These are phyloP conservation scores for Cystobasidium ongulense DNA, from an alignment of 768 basidiomycete genomes.

Conservation along the genomic window DNA sequence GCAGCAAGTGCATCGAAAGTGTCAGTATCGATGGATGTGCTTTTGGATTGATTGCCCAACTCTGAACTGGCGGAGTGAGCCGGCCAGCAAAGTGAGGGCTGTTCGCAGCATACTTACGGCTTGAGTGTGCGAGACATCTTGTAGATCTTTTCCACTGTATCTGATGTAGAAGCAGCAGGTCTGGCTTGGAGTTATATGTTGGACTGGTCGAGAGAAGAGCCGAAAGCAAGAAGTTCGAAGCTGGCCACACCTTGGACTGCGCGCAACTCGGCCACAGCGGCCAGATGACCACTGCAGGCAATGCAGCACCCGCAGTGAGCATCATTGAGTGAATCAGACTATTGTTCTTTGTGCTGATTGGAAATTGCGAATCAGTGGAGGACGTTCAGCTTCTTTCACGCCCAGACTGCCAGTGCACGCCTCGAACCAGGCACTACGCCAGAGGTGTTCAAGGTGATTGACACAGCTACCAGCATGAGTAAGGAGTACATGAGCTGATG, in stretches of 20 bases:
- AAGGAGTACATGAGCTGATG: neutral
- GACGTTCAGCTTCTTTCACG: constrained; percentile 28
- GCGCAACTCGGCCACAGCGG: neutral
- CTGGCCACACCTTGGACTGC: neutral
- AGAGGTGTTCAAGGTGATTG: constrained; percentile 18
- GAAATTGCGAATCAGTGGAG: neutral
- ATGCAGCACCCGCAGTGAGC: constrained; percentile 6
- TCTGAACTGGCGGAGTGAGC: neutral
- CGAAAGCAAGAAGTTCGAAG: neutral
- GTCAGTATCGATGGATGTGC: neutral
- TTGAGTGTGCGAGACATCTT: neutral
- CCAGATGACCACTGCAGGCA: neutral
- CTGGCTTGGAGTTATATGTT: neutral
- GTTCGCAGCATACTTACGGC: neutral
- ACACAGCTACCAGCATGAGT: neutral
- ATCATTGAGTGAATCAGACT: neutral
- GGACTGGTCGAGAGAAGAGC: neutral
- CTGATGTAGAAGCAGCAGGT: neutral
- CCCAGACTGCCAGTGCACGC: constrained; percentile 12
- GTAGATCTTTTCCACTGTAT: neutral
- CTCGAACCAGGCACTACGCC: constrained; percentile 21
- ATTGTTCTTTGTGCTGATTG: neutral
- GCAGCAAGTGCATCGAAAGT: neutral
- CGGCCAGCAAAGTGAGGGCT: neutral
- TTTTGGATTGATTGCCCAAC: neutral